Percentiles rank a stretch among this genome's conserved stretches.
Conservation (phyloP, 2,329 filamentous ascomycete species). For the Ceratocystis lukuohia region DNA sequence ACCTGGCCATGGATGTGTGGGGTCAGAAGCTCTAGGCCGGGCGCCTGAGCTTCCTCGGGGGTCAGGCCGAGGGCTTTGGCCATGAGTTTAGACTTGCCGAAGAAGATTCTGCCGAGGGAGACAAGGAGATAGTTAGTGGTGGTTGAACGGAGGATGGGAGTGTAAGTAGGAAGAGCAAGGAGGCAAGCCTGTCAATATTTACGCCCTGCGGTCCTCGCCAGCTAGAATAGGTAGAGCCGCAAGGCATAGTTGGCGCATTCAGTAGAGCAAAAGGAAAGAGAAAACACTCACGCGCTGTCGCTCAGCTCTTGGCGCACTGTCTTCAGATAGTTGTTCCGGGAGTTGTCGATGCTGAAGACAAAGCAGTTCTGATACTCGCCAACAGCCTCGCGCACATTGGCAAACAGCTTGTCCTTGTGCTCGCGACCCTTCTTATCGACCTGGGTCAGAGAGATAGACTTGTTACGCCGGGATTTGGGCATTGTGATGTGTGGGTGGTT, state of each 20-base stretch:
- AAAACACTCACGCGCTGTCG: slow-evolving; percentile 58
- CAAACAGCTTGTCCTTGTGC: slow-evolving; percentile 78
- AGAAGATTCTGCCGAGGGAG: slow-evolving; percentile 58
- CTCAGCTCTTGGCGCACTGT: slow-evolving; percentile 71
- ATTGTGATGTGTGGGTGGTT: slow-evolving; percentile 37
- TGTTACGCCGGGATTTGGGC: slow-evolving; percentile 93
- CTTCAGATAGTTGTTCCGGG: slow-evolving; percentile 95
- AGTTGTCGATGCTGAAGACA: slow-evolving; percentile 89
- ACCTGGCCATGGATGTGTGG: slow-evolving; percentile 66
- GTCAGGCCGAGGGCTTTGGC: slow-evolving; percentile 76
- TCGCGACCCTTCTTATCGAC: slow-evolving; percentile 87
- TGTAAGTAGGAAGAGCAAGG: neutral
- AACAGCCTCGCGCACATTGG: slow-evolving; percentile 73
- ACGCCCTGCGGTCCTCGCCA: no score
- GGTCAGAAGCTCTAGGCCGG: slow-evolving; percentile 58
- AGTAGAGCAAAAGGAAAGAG: neutral
- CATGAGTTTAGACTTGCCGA: slow-evolving; percentile 99
- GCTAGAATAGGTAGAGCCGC: no score
- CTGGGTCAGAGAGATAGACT: slow-evolving; percentile 78
- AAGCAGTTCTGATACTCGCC: slow-evolving; percentile 83
- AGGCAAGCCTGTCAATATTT: neutral
- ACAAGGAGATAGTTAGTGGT: neutral
- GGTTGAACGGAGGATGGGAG: neutral
- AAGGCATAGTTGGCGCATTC: no score
- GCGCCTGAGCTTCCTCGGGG: slow-evolving; percentile 64